phyloP scores from a whole-genome alignment of 306 rosid species.

The Pterocarpus macrocarpus region DNA sequence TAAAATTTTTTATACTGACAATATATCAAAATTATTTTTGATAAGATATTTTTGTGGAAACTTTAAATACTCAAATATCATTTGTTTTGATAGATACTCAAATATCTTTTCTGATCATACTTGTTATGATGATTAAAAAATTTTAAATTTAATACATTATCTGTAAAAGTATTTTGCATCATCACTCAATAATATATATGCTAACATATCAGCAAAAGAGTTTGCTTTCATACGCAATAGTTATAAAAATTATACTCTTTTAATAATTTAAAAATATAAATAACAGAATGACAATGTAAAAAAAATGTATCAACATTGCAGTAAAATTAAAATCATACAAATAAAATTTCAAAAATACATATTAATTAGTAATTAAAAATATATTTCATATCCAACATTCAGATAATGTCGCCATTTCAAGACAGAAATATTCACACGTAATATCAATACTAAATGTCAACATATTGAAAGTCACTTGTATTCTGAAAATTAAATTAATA shows the following conservation, averaged over 20 bases:
- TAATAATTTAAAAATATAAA: too few species aligned
- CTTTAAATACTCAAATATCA: too few species aligned
- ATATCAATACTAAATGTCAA: background rate
- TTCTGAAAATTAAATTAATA: background rate
- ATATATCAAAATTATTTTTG: too few species aligned
- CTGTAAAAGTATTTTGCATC: background rate
- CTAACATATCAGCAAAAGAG: background rate
- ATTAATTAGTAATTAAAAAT: background rate
- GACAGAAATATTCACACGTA: too few species aligned
- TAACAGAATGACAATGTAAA: too few species aligned
- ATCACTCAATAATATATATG: background rate
- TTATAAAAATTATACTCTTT: background rate
- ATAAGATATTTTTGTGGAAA: too few species aligned
- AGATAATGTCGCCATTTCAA: background rate
- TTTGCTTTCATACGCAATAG: background rate
- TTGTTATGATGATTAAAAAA: background rate
- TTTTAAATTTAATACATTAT: background rate
- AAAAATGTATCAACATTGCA: background rate
- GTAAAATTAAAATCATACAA: background rate
- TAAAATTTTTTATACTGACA: too few species aligned
- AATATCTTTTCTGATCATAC: background rate
- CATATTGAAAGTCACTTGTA: background rate
- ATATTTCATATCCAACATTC: background rate
- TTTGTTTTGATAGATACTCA: too few species aligned
- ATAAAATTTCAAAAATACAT: background rate